A percentile compares a stretch with the other conserved stretches of the same genome.
Conservation (phyloP, 441 rosid genomes). For the Bocquillonia castaneifolia region DNA sequence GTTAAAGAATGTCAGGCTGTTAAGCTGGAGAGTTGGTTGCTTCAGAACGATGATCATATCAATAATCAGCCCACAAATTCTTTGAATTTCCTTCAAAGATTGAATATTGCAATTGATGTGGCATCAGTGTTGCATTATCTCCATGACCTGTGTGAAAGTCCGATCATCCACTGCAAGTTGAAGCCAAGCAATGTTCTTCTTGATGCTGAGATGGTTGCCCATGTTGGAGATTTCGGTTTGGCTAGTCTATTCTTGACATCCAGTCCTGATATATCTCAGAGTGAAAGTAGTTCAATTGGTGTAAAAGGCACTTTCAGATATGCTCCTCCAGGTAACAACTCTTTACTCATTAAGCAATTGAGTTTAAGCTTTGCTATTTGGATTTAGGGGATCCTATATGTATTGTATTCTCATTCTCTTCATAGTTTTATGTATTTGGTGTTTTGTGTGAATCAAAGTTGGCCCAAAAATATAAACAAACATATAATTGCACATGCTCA, state of each 20-base stretch:
- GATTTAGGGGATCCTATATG: too few species aligned
- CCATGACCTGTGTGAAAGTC: neutral
- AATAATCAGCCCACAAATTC: neutral
- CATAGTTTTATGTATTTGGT: too few species aligned
- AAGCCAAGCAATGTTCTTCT: neutral
- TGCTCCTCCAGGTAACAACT: constrained; percentile 9
- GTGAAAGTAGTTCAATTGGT: neutral
- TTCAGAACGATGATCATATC: neutral
- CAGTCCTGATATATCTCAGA: neutral
- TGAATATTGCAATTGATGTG: neutral
- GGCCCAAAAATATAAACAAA: too few species aligned
- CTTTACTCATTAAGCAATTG: too few species aligned
- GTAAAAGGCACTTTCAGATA: neutral
- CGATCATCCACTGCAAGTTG: neutral
- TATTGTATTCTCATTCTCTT: too few species aligned
- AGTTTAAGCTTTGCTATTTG: too few species aligned
- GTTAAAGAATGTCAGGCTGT: constrained; percentile 24
- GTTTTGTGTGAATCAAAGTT: too few species aligned
- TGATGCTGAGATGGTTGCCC: neutral
- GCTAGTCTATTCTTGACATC: neutral
- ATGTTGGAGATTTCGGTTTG: neutral
- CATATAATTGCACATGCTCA: too few species aligned
- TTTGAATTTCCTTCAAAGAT: constrained; percentile 20
- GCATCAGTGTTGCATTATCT: neutral
- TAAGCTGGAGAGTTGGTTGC: constrained; percentile 28